These are phyloP conservation scores for Suillus tomentosus DNA, from an alignment of 768 basidiomycete species.

Conservation along the genomic window DNA sequence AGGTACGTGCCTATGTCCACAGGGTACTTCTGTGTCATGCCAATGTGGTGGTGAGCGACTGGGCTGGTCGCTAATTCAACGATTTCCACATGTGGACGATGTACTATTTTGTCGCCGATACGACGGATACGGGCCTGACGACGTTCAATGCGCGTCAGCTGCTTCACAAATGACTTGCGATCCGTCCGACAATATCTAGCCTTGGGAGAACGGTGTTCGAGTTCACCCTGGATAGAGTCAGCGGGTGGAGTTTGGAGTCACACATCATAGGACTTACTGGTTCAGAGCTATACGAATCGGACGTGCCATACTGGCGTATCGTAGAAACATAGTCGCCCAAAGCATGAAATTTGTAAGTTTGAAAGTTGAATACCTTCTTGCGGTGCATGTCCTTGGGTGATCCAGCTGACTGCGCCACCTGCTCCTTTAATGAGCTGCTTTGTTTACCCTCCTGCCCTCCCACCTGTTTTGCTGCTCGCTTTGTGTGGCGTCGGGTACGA, in stretches of 20 bases:
- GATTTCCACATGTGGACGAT: not conserved
- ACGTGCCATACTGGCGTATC: constrained; percentile 32
- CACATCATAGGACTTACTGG: constrained; percentile 13
- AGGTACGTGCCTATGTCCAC: constrained; percentile 19
- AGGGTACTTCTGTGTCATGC: constrained; percentile 14
- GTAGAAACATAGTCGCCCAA: constrained; percentile 22
- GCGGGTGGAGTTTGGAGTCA: not conserved
- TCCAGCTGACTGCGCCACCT: too few species aligned
- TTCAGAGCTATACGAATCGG: constrained; percentile 38
- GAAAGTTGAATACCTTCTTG: constrained; percentile 19
- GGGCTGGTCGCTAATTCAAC: not conserved
- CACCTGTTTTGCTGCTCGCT: constrained; percentile 14
- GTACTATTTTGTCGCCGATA: not conserved
- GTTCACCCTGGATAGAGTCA: constrained; percentile 13
- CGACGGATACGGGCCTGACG: constrained; percentile 5
- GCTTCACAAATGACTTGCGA: not conserved
- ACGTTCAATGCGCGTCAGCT: not conserved
- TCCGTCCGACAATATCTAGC: not conserved
- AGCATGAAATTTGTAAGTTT: constrained; percentile 28
- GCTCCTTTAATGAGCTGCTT: too few species aligned
- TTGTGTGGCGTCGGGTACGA: not conserved
- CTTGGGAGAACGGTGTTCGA: constrained; percentile 16
- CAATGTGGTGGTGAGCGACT: constrained; percentile 7
- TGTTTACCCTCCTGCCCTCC: too few species aligned
- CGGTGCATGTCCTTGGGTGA: too few species aligned